Conservation (phyloP, 495 filamentous ascomycete species). For the Podospora conica region DNA sequence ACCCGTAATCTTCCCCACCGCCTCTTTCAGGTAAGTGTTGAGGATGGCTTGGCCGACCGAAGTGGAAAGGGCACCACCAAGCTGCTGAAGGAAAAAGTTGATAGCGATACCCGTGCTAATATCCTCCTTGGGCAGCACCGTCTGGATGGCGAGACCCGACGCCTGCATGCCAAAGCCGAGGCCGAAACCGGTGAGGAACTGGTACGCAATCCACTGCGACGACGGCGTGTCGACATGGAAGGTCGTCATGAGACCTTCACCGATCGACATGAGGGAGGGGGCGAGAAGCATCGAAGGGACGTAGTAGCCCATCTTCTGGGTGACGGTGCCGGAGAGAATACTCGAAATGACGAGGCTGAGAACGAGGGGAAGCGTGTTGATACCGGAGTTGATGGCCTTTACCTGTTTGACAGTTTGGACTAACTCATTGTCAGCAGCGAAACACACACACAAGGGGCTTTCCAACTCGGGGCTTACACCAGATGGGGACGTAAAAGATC, state of each 20-base stretch:
- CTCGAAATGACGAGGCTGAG: conserved; percentile 44
- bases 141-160: conserved; percentile 57
- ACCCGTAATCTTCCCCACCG: conserved; percentile 39
- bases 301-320: conserved; percentile 60
- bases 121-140: conserved; percentile 49
- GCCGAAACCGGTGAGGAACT: conserved; percentile 65
- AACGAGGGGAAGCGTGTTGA: conserved; percentile 55
- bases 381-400: conserved; percentile 51
- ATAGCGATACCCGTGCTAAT: conserved; percentile 56
- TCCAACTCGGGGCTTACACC: conserved; percentile 54
- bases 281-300: conserved; percentile 56
- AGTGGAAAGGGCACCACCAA: conserved; percentile 62
- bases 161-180: conserved; percentile 70
- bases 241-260: conserved; percentile 62
- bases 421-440: conserved; percentile 47
- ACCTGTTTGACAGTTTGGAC: conserved; percentile 63
- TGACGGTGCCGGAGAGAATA: conserved; percentile 46
- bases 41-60: conserved; percentile 60
- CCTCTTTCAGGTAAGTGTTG: conserved; percentile 50
- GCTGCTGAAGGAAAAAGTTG: conserved; percentile 60
- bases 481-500: conserved; percentile 63
- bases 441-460: conserved; percentile 10
- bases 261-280: conserved; percentile 55
- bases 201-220: conserved; percentile 64
- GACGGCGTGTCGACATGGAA: conserved; percentile 48